Evolutionary conservation across 2,329 filamentous ascomycete genomes (phyloP).

Genomic region (Proliferodiscus dingleyae): DNA sequence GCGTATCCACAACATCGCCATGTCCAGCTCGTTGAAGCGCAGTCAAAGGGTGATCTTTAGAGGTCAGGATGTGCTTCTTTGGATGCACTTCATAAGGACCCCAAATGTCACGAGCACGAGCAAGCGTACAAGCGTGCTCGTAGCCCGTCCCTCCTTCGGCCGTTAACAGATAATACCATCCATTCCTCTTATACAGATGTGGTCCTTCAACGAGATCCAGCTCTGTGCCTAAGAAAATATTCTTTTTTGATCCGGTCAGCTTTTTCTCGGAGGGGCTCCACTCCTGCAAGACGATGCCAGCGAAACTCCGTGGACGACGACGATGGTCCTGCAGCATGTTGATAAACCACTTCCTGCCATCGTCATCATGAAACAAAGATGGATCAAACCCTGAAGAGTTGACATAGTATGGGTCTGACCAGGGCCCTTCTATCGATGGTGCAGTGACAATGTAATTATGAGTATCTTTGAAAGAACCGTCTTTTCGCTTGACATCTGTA

Average conservation of each 20-base stretch:
- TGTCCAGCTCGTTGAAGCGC: slow-evolving; percentile 50
- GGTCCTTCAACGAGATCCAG: slow-evolving; percentile 46
- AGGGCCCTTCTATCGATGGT: slow-evolving; percentile 50
- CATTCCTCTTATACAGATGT: slow-evolving; percentile 53
- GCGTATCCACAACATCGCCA: slow-evolving; percentile 49
- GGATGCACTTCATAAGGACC: slow-evolving; percentile 60
- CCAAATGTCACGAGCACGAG: slow-evolving; percentile 47
- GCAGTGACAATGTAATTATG: slow-evolving; percentile 59
- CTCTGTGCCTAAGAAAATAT: slow-evolving; percentile 46
- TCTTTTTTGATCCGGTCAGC: slow-evolving; percentile 38
- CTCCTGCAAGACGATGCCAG: slow-evolving; percentile 54
- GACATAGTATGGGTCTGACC: slow-evolving; percentile 55
- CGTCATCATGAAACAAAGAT: slow-evolving; percentile 52
- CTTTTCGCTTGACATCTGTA: slow-evolving; percentile 63
- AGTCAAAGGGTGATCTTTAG: slow-evolving; percentile 42
- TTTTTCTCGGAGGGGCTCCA: slow-evolving; percentile 43
- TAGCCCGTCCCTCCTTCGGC: slow-evolving; percentile 58
- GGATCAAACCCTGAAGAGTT: slow-evolving; percentile 62
- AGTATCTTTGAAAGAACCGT: slow-evolving; percentile 59
- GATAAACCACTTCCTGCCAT: slow-evolving; percentile 51
- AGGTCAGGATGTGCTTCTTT: slow-evolving; percentile 51
- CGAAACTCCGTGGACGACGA: slow-evolving; percentile 44
- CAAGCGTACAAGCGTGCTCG: slow-evolving; percentile 56
- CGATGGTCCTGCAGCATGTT: slow-evolving; percentile 55
- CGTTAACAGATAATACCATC: slow-evolving; percentile 55